Evolutionary conservation across 1,284 basidiomycete genomes (phyloP), one percentile per base, ranked within the genome.

Genomic region (Mycosarcoma maydis): DNA sequence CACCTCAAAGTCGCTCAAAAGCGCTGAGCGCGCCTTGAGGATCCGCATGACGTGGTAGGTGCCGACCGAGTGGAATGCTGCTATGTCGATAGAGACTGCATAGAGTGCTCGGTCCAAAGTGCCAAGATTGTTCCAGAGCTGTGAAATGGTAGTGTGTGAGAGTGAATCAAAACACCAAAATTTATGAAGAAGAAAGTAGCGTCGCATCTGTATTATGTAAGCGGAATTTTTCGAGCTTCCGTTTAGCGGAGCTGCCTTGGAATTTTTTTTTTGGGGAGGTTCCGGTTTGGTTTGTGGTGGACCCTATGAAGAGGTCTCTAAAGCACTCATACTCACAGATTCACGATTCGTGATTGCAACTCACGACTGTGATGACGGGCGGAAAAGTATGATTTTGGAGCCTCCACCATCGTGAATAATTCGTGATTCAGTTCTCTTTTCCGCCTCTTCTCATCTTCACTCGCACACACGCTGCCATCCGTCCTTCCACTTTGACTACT

Each of bases 1-100:
- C 64, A 96, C 92, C 83, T 97, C 94, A 76, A 86, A 88, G 83
- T 94, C 93, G 37, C 90, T 89, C 11, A 94, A 86, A 52, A 94
- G 87, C 9, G 90, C 90, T 6, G 91, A 86, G 34, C 91, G 87
- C 17, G 88, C 83, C 65, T 90, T 89, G 54, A 94, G 77, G 58
- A 96, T 88, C 90, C 93, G 75, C 76, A 77, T 80, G n/a, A 14
- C 37, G 43, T 37, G 26, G n/a, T 17, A 3, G 16, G 4, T n/a
- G 16, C 10, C 39, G 20, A n/a, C 19, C 11, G 24, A 11, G 23
- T 7, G 22, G 34, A 16, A 26, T 22, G 32, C 23, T 43, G 9
- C 30, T 40, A 38, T 38, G 41, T 41, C 5, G 42, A 51, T 27
- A 27, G 22, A n/a, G 22, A 17, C 32, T 7, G 52, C 52, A 62